Base-by-base conservation (phyloP, 441 rosid species). In the Pelargonium myrrhifolium region DNA sequence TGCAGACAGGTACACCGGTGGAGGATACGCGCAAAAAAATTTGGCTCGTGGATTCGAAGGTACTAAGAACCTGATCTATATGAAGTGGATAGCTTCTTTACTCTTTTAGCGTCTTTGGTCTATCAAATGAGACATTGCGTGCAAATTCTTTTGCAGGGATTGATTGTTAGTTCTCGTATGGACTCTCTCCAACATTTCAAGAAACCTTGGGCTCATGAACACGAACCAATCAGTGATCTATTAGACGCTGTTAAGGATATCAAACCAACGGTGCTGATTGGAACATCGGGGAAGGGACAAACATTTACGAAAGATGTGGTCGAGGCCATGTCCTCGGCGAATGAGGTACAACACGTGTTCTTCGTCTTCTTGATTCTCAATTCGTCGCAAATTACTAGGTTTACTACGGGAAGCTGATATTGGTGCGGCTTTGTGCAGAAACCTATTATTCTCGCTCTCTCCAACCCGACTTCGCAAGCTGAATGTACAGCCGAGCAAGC, bases 401-500 rank as follows among this genome's bases (percentile, higher is more conserved):
- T 47, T 47, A 47, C 17, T 62, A 21, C 51, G 11, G 39, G 75
- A 47, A 22, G 65, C 65, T 59, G 60, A 12, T 35, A 37, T 22
- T 45, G 9, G 8, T 40, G 14, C 64, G 58, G 20, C 63, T 76
- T 69, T 43, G 7, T 83, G 82, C 90, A 86, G 96, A 86, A 79
- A 79, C 97, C 97, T 12, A 78, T 90, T 53, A 86, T 90, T 75
- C 86, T 90, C 42, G 53, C 98, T 75, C 98, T 93, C 58, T 93
- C 98, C 49, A 89, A 90, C 78, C 97, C 97, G 20, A 89, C 96
- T 68, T 93, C 98, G 37, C 97, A 89, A 65, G 89, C 98, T 28
- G 95, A 90, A 78, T 90, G 95, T 71, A 89, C 97, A 14, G 97
- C 96, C 35, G 93, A 93, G 80, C 84, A 93, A 77, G 97, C 93